Conservation (phyloP, 106 monocot genomes). For the Dendrobium officinale region DNA sequence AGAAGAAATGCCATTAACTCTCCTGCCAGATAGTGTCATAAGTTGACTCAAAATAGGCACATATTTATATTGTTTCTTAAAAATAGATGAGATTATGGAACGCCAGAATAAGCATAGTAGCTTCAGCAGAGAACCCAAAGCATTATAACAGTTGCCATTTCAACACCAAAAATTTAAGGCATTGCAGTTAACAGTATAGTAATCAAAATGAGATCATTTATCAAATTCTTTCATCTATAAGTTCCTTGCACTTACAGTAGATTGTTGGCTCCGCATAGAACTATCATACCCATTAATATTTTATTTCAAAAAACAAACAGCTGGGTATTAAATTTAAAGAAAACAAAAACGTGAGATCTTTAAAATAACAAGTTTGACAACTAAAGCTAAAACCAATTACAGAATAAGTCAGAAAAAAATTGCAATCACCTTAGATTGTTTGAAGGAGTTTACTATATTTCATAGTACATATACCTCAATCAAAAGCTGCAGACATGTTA, state of each 20-base stretch:
- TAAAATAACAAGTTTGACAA: neutral
- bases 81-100: neutral
- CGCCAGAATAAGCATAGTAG: neutral
- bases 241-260: neutral
- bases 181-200: neutral
- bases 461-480: constrained; percentile 47
- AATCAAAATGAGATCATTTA: neutral
- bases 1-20: neutral
- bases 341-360: neutral
- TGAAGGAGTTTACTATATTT: neutral
- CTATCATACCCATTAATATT: neutral
- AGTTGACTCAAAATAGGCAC: neutral
- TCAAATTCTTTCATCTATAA: neutral
- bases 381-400: neutral
- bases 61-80: neutral
- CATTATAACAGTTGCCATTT: neutral
- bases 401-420: neutral
- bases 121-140: neutral
- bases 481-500: constrained; percentile 71
- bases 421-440: neutral
- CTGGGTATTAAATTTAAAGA: neutral
- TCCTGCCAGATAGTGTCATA: neutral
- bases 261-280: neutral
- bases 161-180: neutral
- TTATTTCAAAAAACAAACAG: neutral